These are phyloP conservation scores for Fusarium palustre DNA, from an alignment of 2,329 filamentous ascomycete species.

Conservation along the genomic window DNA sequence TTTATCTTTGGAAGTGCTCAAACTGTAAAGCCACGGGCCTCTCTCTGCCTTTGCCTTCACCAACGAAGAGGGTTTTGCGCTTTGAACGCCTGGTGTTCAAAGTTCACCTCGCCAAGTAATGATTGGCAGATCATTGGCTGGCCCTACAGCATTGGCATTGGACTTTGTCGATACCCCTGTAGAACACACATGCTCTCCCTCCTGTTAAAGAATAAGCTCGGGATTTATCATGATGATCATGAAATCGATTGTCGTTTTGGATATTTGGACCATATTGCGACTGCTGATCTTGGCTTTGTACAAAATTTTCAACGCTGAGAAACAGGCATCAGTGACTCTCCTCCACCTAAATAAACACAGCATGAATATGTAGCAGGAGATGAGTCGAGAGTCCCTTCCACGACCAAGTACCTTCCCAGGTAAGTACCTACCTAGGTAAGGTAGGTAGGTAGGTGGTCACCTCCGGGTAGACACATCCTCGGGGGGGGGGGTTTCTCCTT, in stretches of 20 bases:
- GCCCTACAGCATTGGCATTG: constrained; percentile 37
- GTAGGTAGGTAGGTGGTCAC: background rate
- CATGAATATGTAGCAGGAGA: background rate
- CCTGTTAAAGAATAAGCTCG: background rate
- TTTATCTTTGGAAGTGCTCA: background rate
- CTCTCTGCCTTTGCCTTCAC: background rate
- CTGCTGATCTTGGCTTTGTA: background rate
- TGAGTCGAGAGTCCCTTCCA: background rate
- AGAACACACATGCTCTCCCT: constrained; percentile 11
- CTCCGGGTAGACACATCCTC: background rate
- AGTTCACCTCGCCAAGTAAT: constrained; percentile 8
- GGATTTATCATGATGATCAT: constrained; percentile 22
- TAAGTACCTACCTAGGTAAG: too few relatives aligned
- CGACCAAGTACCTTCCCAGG: background rate
- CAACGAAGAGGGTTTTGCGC: background rate
- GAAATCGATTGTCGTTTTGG: constrained; percentile 2
- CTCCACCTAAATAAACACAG: background rate
- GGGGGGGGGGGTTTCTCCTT: too few relatives aligned
- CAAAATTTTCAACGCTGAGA: background rate
- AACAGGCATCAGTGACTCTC: background rate
- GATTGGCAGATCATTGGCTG: constrained; percentile 30
- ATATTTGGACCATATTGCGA: background rate
- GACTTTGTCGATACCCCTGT: constrained; percentile 15
- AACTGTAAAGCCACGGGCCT: background rate
- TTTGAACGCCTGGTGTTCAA: constrained; percentile 11